Conservation (phyloP, 1,284 basidiomycete genomes). For the Melampsora abietis-canadensis region DNA sequence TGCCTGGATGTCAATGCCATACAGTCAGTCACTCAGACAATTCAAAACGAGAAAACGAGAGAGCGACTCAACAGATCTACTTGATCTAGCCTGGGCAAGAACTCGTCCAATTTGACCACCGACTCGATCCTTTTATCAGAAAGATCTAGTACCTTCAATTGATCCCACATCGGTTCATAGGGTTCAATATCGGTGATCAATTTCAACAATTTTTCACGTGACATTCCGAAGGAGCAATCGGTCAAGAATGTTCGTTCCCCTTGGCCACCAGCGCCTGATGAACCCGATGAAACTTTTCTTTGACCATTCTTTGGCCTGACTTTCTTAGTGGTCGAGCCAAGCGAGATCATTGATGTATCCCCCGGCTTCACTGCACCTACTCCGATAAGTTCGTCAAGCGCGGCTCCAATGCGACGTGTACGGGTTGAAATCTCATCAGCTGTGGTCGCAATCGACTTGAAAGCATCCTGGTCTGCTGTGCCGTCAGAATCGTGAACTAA, state of each 20-base stretch:
- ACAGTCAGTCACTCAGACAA: not conserved
- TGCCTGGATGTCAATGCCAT: not conserved
- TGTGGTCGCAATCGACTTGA: not conserved
- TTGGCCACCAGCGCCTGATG: not conserved
- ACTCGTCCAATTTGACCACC: slow-evolving; percentile 86
- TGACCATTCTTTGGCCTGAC: slow-evolving; percentile 6
- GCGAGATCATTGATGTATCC: slow-evolving; percentile 12
- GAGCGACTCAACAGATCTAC: slow-evolving; percentile 67
- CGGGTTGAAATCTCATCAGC: not conserved
- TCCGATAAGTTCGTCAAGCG: not conserved
- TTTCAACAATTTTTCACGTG: slow-evolving; percentile 83
- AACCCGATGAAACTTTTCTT: not conserved
- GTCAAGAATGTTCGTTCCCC: not conserved
- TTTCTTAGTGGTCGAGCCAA: slow-evolving; percentile 20
- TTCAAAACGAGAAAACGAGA: not conserved
- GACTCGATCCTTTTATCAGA: slow-evolving; percentile 77
- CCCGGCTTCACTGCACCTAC: slow-evolving; percentile 22
- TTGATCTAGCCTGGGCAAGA: slow-evolving; percentile 77
- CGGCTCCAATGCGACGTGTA: not conserved
- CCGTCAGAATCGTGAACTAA: slow-evolving; percentile 38
- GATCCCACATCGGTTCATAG: slow-evolving; percentile 92
- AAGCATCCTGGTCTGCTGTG: slow-evolving; percentile 23
- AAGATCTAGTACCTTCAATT: slow-evolving; percentile 71
- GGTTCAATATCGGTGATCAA: slow-evolving; percentile 92
- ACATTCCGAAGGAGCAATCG: slow-evolving; percentile 89